These are phyloP conservation scores for Dendrobium catenatum DNA, from an alignment of 106 monocot species.

Conservation along the genomic window DNA sequence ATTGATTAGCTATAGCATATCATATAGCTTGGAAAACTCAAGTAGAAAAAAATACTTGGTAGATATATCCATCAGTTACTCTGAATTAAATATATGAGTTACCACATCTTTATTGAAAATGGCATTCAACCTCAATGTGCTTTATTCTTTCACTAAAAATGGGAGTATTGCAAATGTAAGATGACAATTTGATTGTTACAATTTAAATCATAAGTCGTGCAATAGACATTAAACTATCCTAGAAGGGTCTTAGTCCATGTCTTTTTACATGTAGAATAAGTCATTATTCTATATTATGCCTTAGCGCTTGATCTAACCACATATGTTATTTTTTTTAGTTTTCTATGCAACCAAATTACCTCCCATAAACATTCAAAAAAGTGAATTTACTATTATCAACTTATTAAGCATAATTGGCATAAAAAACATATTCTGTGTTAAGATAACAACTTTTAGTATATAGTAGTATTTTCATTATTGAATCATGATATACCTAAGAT, in stretches of 20 bases:
- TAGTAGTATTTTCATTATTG: too few relatives aligned
- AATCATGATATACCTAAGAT: too few relatives aligned
- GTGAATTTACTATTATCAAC: neutral
- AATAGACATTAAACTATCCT: neutral
- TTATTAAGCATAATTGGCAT: neutral
- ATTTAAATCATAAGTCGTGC: neutral
- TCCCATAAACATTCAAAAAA: neutral
- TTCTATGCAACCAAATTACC: neutral
- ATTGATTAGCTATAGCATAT: too few relatives aligned
- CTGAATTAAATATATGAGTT: too few relatives aligned
- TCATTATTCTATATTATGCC: neutral
- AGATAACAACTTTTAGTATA: too few relatives aligned
- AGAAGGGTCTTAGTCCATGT: neutral
- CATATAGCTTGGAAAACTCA: too few relatives aligned
- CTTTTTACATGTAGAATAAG: neutral
- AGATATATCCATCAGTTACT: too few relatives aligned
- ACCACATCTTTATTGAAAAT: neutral
- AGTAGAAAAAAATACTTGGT: too few relatives aligned
- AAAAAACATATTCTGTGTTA: neutral
- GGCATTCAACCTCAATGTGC: neutral
- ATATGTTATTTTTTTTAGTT: neutral
- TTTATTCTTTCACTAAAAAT: neutral
- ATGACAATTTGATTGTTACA: neutral
- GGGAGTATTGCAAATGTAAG: neutral
- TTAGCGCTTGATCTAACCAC: neutral